These are phyloP conservation scores for Termitomyces bulborhizus DNA, from an alignment of 768 basidiomycete genomes.

Conservation along the genomic window DNA sequence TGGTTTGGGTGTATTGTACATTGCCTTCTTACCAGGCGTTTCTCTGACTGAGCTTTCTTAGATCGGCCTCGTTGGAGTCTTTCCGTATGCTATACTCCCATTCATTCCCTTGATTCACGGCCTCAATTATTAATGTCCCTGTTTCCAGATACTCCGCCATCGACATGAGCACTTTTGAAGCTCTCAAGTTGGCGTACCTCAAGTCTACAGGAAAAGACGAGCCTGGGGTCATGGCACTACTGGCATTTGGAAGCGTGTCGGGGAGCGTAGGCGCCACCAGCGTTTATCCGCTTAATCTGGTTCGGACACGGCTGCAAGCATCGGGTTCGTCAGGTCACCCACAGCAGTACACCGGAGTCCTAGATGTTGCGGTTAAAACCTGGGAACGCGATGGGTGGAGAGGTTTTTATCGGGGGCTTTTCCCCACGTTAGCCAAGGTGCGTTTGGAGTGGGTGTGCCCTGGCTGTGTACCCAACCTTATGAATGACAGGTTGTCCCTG, in stretches of 20 bases:
- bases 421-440: slow-evolving; percentile 91
- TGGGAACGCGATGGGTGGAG: slow-evolving; percentile 85
- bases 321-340: slow-evolving; percentile 96
- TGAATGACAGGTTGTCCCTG: slow-evolving; percentile 73
- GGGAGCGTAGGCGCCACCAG: slow-evolving; percentile 91
- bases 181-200: slow-evolving; percentile 85
- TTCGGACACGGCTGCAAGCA: slow-evolving; percentile 92
- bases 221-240: slow-evolving; percentile 78
- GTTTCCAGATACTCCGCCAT: slow-evolving; percentile 76
- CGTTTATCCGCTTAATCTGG: slow-evolving; percentile 88
- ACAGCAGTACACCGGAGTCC: slow-evolving; percentile 80
- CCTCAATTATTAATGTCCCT: background rate
- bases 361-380: slow-evolving; percentile 79
- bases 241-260: slow-evolving; percentile 89
- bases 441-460: slow-evolving; percentile 2
- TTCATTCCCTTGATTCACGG: background rate
- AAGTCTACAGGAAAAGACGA: slow-evolving; percentile 85
- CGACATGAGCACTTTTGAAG: slow-evolving; percentile 97
- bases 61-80: slow-evolving; percentile 95
- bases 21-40: slow-evolving; percentile 8
- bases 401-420: slow-evolving; percentile 89
- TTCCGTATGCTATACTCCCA: slow-evolving; percentile 57
- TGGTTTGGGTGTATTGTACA: slow-evolving; percentile 69
- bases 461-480: background rate
- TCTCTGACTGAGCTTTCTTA: slow-evolving; percentile 24